A percentile compares a stretch with the other conserved stretches of the same genome.
These are phyloP conservation scores for Candida sakaeoensis DNA, from an alignment of 805 yeast species.

Conservation along the genomic window DNA sequence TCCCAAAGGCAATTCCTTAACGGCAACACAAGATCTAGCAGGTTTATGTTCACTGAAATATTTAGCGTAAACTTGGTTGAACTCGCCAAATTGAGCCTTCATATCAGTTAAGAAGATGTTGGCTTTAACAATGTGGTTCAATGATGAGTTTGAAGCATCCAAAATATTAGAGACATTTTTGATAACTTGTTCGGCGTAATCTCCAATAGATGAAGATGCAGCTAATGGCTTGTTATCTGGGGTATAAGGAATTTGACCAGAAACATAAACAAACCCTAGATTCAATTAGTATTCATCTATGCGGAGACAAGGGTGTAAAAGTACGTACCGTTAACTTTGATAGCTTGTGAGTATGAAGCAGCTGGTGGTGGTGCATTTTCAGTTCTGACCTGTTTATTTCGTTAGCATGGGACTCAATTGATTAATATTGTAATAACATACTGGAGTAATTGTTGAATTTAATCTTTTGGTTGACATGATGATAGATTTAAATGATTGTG, in stretches of 20 bases:
- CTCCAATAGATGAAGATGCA: slow-evolving; percentile 62
- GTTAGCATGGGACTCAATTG: slow-evolving; percentile 13
- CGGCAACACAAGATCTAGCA: slow-evolving; percentile 98
- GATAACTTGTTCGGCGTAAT: slow-evolving; percentile 72
- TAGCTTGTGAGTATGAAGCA: slow-evolving; percentile 94
- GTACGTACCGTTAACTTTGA: slow-evolving; percentile 71
- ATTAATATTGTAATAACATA: slow-evolving; percentile 22
- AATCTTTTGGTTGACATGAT: slow-evolving; percentile 24
- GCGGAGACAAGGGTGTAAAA: too few species aligned
- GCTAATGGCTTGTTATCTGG: slow-evolving; percentile 75
- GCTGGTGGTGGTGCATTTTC: slow-evolving; percentile 92
- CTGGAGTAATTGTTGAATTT: slow-evolving; percentile 26
- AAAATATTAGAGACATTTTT: slow-evolving; percentile 68
- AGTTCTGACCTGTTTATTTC: slow-evolving; percentile 49
- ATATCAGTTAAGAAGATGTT: slow-evolving; percentile 91
- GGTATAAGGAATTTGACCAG: slow-evolving; percentile 93
- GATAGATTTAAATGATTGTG: slow-evolving; percentile 15
- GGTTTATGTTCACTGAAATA: slow-evolving; percentile 80
- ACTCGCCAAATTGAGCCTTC: slow-evolving; percentile 68
- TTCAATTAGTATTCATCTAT: slow-evolving; percentile 4
- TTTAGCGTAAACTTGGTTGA: slow-evolving; percentile 80
- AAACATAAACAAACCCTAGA: slow-evolving; percentile 75
- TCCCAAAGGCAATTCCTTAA: slow-evolving; percentile 83
- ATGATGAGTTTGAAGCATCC: slow-evolving; percentile 79
- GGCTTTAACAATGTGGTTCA: slow-evolving; percentile 82